Evolutionary conservation across 371 early-diverging fungal genomes (phyloP).

Genomic region (Mucor velutinosus): DNA sequence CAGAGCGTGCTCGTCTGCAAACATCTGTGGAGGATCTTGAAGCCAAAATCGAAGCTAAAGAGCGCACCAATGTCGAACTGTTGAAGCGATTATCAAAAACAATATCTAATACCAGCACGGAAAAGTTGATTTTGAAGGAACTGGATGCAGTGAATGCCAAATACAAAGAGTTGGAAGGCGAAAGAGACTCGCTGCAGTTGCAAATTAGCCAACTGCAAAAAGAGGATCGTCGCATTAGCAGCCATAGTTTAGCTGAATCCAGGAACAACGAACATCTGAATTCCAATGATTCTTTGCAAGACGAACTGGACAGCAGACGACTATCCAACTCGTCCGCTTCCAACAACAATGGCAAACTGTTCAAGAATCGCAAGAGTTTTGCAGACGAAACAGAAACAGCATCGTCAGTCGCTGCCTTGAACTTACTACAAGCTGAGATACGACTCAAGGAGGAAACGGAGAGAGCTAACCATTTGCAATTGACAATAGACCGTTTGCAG

Average conservation of each 20-base stretch:
- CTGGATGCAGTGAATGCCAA: slow-evolving; percentile 31
- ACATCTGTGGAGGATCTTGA: slow-evolving; percentile 24
- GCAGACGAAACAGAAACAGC: slow-evolving; percentile 39
- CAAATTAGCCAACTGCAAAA: slow-evolving; percentile 6
- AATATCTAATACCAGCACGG: not conserved
- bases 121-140: slow-evolving; percentile 37
- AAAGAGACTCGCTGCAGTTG: slow-evolving; percentile 31
- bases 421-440: slow-evolving; percentile 16
- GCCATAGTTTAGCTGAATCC: not conserved
- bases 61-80: slow-evolving; percentile 22
- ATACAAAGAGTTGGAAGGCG: slow-evolving; percentile 20
- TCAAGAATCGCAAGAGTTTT: slow-evolving; percentile 29
- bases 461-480: slow-evolving; percentile 13
- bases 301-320: not conserved
- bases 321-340: not conserved
- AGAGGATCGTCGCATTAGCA: not conserved
- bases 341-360: not conserved
- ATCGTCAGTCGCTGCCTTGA: slow-evolving; percentile 25
- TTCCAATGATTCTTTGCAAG: not conserved
- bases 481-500: slow-evolving; percentile 16
- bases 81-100: slow-evolving; percentile 19
- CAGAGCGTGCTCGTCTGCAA: slow-evolving; percentile 17
- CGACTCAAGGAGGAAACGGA: slow-evolving; percentile 17
- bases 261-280: not conserved
- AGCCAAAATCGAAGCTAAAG: slow-evolving; percentile 23